These are phyloP conservation scores for Fusarium caatingaense DNA, from an alignment of 2,329 filamentous ascomycete genomes.

Conservation along the genomic window DNA sequence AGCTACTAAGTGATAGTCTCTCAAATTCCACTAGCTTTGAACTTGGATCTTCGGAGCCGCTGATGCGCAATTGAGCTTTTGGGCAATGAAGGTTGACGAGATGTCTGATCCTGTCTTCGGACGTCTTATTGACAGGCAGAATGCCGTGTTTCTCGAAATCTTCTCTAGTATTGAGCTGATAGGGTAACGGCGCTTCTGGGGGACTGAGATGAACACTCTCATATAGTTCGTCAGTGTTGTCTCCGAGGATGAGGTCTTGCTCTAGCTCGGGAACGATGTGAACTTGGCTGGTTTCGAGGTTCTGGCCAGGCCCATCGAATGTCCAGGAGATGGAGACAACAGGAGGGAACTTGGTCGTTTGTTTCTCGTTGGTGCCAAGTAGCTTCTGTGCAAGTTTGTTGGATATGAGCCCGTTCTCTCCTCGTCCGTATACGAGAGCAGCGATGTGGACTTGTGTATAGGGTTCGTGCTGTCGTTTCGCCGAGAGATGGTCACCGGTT, in stretches of 20 bases:
- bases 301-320: not conserved
- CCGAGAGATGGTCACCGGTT: not conserved
- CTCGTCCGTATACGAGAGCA: constrained; percentile 2
- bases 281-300: constrained; percentile 16
- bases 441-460: constrained; percentile 1
- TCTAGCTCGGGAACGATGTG: constrained; percentile 12
- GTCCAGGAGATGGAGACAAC: constrained; percentile 14
- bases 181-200: not conserved
- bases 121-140: constrained; percentile 1
- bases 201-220: constrained; percentile 7
- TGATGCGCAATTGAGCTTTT: not conserved
- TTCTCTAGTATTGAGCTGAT: not conserved
- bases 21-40: not conserved
- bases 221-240: constrained; percentile 1
- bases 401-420: constrained; percentile 11
- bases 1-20: not conserved
- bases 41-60: no score
- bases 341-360: not conserved
- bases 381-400: constrained; percentile 6
- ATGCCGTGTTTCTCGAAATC: constrained; percentile 12
- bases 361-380: not conserved
- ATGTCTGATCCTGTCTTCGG: not conserved
- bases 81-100: not conserved
- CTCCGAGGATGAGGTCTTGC: constrained; percentile 20
- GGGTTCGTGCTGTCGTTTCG: not conserved